Conservation (phyloP, 1,139 yeast species). For the Lodderomyces beijingensis region DNA sequence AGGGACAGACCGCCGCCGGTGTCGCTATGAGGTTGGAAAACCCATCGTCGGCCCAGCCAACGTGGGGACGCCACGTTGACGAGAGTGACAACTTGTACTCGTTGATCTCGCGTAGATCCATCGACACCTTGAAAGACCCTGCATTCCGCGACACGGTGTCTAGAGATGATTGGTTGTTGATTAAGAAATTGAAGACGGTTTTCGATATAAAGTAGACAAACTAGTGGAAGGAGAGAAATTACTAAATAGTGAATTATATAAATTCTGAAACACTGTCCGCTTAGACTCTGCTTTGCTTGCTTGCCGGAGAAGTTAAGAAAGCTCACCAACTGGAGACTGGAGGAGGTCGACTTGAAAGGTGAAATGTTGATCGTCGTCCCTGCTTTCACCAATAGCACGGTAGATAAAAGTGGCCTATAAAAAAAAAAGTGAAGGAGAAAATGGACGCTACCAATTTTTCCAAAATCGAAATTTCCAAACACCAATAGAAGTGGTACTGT, state of each 20-base stretch:
- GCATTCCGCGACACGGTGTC: conserved; percentile 94
- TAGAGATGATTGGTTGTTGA: conserved; percentile 90
- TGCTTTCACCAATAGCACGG: too few relatives aligned
- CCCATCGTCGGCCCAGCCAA: conserved; percentile 88
- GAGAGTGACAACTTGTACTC: conserved; percentile 89
- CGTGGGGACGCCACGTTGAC: conserved; percentile 99
- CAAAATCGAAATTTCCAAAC: background rate
- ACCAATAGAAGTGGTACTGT: too few relatives aligned
- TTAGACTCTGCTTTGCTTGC: too few relatives aligned
- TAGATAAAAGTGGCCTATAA: too few relatives aligned
- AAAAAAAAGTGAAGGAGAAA: conserved; percentile 2
- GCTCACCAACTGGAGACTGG: too few relatives aligned
- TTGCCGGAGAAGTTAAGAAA: too few relatives aligned
- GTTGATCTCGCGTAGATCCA: conserved; percentile 78
- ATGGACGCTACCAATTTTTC: background rate
- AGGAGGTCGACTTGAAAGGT: too few relatives aligned
- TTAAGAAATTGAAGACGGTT: conserved; percentile 82
- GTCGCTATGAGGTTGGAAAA: conserved; percentile 97
- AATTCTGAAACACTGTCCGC: too few relatives aligned
- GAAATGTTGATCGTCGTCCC: too few relatives aligned
- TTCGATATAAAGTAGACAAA: conserved; percentile 72
- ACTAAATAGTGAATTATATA: too few relatives aligned
- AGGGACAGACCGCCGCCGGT: conserved; percentile 96
- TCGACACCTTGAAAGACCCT: conserved; percentile 96
- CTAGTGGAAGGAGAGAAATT: too few relatives aligned